Evolutionary conservation across 805 yeast species (phyloP).

Genomic region (Wickerhamiella kurtzmanii): DNA sequence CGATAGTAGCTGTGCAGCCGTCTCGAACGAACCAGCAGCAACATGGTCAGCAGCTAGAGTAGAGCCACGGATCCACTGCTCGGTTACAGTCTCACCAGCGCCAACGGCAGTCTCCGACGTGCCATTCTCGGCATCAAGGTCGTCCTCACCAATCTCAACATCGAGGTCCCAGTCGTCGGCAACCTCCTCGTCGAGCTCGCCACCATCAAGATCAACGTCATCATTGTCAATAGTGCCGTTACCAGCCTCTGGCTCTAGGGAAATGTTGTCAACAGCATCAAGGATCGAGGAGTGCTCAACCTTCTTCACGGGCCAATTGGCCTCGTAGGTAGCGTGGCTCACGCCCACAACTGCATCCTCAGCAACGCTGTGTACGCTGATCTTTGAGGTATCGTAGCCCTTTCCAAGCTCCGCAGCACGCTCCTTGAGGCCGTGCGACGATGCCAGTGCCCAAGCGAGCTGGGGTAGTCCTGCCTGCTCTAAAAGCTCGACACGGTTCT

Average conservation of each 20-base stretch:
- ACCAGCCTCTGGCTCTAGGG: slow-evolving; percentile 15
- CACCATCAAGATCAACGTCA: slow-evolving; percentile 20
- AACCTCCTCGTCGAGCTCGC: slow-evolving; percentile 54
- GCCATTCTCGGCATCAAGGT: slow-evolving; percentile 25
- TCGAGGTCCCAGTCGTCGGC: slow-evolving; percentile 35
- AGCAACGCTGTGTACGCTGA: slow-evolving; percentile 24
- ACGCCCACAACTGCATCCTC: slow-evolving; percentile 34
- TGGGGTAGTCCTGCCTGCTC: slow-evolving; percentile 71
- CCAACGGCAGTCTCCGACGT: slow-evolving; percentile 23
- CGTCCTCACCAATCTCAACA: slow-evolving; percentile 42
- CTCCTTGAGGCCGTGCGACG: slow-evolving; percentile 65
- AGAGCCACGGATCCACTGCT: slow-evolving; percentile 81
- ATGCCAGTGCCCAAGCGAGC: slow-evolving; percentile 86
- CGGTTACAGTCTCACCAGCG: slow-evolving; percentile 32
- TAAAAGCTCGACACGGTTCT: slow-evolving; percentile 60
- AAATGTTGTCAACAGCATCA: neutral
- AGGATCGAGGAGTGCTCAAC: slow-evolving; percentile 23
- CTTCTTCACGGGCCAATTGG: slow-evolving; percentile 73
- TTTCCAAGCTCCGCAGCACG: slow-evolving; percentile 64
- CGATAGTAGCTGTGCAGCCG: slow-evolving; percentile 84
- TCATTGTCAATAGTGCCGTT: slow-evolving; percentile 18
- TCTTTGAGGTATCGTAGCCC: slow-evolving; percentile 48
- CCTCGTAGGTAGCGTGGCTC: slow-evolving; percentile 30
- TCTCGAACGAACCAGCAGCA: slow-evolving; percentile 93
- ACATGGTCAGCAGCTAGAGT: slow-evolving; percentile 82